Evolutionary conservation across 768 basidiomycete species (phyloP), one percentile per base, ranked within the genome.

Genomic region (Mycena albidolilacea): DNA sequence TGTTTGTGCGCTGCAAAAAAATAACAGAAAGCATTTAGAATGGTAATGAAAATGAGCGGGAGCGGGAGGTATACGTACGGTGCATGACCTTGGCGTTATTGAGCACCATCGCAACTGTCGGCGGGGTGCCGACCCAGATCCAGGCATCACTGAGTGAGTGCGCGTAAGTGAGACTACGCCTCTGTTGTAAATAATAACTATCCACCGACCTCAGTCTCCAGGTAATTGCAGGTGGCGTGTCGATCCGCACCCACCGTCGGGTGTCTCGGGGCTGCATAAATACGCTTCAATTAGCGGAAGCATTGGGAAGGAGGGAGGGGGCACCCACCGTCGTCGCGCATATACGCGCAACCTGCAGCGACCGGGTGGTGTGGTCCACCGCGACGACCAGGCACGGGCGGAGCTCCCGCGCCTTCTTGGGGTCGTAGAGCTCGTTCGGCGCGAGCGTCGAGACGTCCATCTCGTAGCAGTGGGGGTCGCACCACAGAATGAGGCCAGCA

Each of bases 91-190:
- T 69, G 30, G 63, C 37, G 41, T 69, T 58, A 52, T 73, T 66
- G 58, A 73, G 55, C 10, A 69, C 58, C 72, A 73, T 73, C 17
- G 58, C 35, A 35, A 73, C 57, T n/a, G 68, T 70, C 0, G 68
- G 50, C 15, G 72, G 72, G 9, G 67, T 69, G 4, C 64, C 72
- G 12, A 73, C 68, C 72, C 72, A 73, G 1, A 73, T 54, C 72
- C 72, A 73, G 6, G 72, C 72, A 15, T 69, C 57, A 19, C 17
- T 39, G 6, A 68, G 30, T 4, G 30, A 30, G 30, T 19, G 48
- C 19, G 7, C 48, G 48, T 50, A 7, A 50, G 48, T 10, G 8
- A 50, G 48, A 50, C 5, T 7, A 7, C 15, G 7, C 5, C 30
- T n/a, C 19, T 7, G n/a, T 5, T n/a, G 10, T 50, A 7, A 30